Base-by-base conservation (phyloP, 2,329 filamentous ascomycete genomes). In the Talaromyces sp. region DNA sequence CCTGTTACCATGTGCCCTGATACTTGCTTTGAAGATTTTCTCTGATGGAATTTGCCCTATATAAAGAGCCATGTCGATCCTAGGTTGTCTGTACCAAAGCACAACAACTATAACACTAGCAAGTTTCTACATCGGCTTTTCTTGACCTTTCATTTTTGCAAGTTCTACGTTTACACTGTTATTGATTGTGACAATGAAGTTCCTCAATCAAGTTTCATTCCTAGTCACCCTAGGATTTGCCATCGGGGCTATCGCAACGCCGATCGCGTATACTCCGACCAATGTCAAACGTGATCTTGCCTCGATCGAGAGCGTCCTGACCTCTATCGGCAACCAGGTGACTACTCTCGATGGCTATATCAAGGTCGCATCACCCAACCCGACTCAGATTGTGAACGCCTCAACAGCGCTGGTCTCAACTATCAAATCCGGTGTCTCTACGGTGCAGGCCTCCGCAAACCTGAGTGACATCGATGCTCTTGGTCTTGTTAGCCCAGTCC, bases 351-450 rank as follows among this genome's bases (percentile, higher is more conserved):
- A 63, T 61, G 62, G 63, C 4, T 66, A 68, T 56, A 65, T 74
- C 63, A 64, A 65, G 50, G 56, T 60, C 54, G 72, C 63, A 65
- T 64, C 18, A 59, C 68, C 67, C 40, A 63, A 67, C 53, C 47
- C 63, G 40, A 42, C 56, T 28, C 34, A 56, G 34, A 63, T 72
- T 40, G 50, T 66, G 58, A 61, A 63, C n/a, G 73, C 71, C 62
- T 68, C 70, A 6, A 56, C 64, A 5, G 57, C 63, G 9, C 56
- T 74, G 54, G 61, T 73, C 57, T 57, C 60, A 40, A 63, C 62
- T 57, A 71, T 73, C 67, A 67, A 67, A 57, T 27, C 61, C 31
- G 73, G 72, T 60, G 65, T 66, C 64, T 56, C 60, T n/a, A 62
- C 64, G 30, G 71, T 73, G 57, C 65, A 70, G 33, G 63, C 31